Evolutionary conservation across 169 alveolate genomes (phyloP).

Genomic region (Eimeria necatrix): DNA sequence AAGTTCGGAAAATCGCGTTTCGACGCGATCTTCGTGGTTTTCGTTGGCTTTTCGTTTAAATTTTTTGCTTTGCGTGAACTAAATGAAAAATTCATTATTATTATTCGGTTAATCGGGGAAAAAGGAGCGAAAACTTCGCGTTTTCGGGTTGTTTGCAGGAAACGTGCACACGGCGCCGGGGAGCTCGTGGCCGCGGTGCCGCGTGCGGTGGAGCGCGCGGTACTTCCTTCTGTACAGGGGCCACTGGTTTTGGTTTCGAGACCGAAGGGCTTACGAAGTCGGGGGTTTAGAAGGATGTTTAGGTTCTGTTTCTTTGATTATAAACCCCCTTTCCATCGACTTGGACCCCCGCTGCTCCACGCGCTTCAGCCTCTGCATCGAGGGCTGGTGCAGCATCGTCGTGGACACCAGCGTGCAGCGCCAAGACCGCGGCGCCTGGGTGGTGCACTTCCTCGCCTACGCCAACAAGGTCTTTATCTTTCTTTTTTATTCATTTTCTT

Average conservation of each 20-base stretch:
- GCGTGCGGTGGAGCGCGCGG: slow-evolving; percentile 50
- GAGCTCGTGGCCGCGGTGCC: neutral
- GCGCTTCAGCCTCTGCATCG: slow-evolving; percentile 16
- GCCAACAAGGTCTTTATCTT: slow-evolving; percentile 29
- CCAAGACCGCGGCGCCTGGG: slow-evolving; percentile 55
- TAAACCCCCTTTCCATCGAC: slow-evolving; percentile 39
- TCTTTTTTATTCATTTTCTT: neutral
- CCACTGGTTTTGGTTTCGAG: slow-evolving; percentile 69
- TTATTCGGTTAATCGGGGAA: too few species aligned
- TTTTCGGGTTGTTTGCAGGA: slow-evolving; percentile 27
- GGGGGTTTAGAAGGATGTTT: slow-evolving; percentile 28
- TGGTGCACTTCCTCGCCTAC: slow-evolving; percentile 16
- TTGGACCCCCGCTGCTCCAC: slow-evolving; percentile 33
- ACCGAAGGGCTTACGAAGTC: neutral
- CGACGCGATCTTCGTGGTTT: too few species aligned
- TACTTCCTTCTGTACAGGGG: slow-evolving; percentile 40
- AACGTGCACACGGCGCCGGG: slow-evolving; percentile 72
- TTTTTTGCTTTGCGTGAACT: too few species aligned
- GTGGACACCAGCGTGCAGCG: slow-evolving; percentile 42
- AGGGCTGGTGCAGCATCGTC: slow-evolving; percentile 26
- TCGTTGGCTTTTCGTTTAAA: too few species aligned
- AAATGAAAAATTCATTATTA: too few species aligned
- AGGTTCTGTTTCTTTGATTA: slow-evolving; percentile 29
- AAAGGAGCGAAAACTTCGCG: too few species aligned
- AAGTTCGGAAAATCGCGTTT: too few species aligned